Base-by-base conservation (phyloP, 2,329 filamentous ascomycete species). In the Chaetoscypha palmicola region DNA sequence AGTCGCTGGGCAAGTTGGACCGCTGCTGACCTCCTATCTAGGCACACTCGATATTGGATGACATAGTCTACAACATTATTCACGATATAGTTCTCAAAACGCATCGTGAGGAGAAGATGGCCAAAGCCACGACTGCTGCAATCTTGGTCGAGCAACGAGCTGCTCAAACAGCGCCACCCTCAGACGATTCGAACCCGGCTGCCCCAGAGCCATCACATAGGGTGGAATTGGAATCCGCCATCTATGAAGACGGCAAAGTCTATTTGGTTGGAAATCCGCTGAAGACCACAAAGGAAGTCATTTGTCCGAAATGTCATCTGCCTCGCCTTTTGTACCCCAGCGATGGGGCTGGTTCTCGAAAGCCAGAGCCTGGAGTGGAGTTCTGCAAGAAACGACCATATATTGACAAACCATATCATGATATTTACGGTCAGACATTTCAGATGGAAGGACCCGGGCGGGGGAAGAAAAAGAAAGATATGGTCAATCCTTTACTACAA, bases 391-490 rank as follows among this genome's bases (percentile, higher is more conserved):
- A 81, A 52, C 79, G 83, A 48, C 84, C 85, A 0, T 90, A 83
- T 69, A 84, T 87, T 48, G 78, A 86, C 54, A 81, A 85, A 61
- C 72, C 79, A 2, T 83, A 83, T 48, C 84, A 81, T 66, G 85
- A 91, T 63, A 86, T 90, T 52, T 89, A 89, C 64, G 85, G 83
- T 39, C 86, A 89, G 64, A 86, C 83, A 21, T 90, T 86, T 74
- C 81, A 86, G 11, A 80, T 79, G 14, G 81, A 83, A 17, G 79
- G 79, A 11, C 75, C 83, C 48, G 84, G 83, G 48, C 83, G 85
- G 68, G 86, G 85, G 67, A 86, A 85, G 68, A 86, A 85, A 70
- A 88, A 83, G 74, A 88, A 86, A 71, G 83, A 81, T 62, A 79
- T 81, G 68, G 77, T 80, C 62, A 79, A 77, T 43, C 53, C 54